phyloP scores from a whole-genome alignment of 192 early-diverging fungal species.

The Glomus cerebriforme region DNA sequence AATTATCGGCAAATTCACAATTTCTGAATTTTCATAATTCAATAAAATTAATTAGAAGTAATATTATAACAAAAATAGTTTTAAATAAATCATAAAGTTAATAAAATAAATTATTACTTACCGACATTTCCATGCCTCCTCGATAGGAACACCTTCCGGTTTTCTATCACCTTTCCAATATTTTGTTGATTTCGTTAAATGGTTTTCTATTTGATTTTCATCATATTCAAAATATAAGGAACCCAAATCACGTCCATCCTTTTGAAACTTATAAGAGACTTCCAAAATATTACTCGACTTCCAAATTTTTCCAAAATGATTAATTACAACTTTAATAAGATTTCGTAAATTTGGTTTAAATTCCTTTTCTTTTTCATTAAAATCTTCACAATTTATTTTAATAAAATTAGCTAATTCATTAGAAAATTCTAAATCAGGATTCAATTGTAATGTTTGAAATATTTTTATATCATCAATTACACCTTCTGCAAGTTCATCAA shows the following conservation, averaged over 20 bases:
- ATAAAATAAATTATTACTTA: too few species aligned
- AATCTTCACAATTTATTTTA: not conserved
- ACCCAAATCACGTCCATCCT: slow-evolving; percentile 8
- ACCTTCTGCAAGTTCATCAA: slow-evolving; percentile 14
- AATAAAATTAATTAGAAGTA: not conserved
- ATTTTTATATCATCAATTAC: not conserved
- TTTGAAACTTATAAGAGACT: slow-evolving; percentile 19
- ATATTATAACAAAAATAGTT: not conserved
- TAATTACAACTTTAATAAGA: not conserved
- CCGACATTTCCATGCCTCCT: slow-evolving; percentile 32
- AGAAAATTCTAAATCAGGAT: slow-evolving; percentile 23
- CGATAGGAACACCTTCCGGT: slow-evolving; percentile 21
- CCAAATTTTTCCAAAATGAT: not conserved
- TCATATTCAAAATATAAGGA: slow-evolving; percentile 8
- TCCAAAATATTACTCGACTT: slow-evolving; percentile 21
- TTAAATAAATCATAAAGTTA: too few species aligned
- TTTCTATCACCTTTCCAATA: slow-evolving; percentile 26
- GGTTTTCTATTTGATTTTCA: not conserved
- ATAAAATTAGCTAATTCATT: not conserved
- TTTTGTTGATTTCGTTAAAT: not conserved
- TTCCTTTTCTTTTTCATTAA: not conserved
- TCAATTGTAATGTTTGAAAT: not conserved
- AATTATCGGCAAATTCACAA: slow-evolving; percentile 27
- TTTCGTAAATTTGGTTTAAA: slow-evolving; percentile 1
- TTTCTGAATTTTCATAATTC: not conserved